These are phyloP conservation scores for Psilocybe azurescens DNA, from an alignment of 768 basidiomycete genomes.

Conservation along the genomic window DNA sequence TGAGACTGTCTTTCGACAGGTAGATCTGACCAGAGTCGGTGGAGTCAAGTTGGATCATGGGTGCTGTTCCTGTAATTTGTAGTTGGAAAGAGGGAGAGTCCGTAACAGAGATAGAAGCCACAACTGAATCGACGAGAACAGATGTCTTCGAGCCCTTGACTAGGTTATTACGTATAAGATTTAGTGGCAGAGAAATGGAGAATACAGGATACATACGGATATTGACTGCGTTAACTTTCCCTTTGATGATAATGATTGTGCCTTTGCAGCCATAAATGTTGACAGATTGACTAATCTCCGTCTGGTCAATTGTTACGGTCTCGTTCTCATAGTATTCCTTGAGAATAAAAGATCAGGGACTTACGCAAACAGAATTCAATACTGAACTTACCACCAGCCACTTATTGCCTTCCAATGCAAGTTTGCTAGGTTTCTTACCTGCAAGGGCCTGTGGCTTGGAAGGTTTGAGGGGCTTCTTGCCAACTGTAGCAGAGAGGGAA, in stretches of 20 bases:
- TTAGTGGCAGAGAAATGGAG: not conserved
- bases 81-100: slow-evolving; percentile 92
- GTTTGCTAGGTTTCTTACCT: slow-evolving; percentile 92
- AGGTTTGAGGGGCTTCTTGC: slow-evolving; percentile 78
- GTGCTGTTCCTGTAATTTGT: slow-evolving; percentile 88
- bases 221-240: slow-evolving; percentile 95
- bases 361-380: not conserved
- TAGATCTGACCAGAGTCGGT: slow-evolving; percentile 97
- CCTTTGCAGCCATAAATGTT: slow-evolving; percentile 93
- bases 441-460: slow-evolving; percentile 82
- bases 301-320: slow-evolving; percentile 74
- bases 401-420: slow-evolving; percentile 89
- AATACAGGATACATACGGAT: slow-evolving; percentile 59
- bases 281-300: slow-evolving; percentile 80
- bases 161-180: slow-evolving; percentile 33
- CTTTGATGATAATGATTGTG: slow-evolving; percentile 80
- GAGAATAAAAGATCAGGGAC: not conserved
- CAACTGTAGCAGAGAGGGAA: slow-evolving; percentile 27
- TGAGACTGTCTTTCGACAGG: slow-evolving; percentile 80
- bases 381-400: slow-evolving; percentile 80
- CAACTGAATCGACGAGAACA: slow-evolving; percentile 88
- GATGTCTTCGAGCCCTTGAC: slow-evolving; percentile 91
- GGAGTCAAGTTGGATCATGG: slow-evolving; percentile 92
- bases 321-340: slow-evolving; percentile 96
- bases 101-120: slow-evolving; percentile 90